Evolutionary conservation across 1,139 yeast genomes (phyloP), one percentile per base, ranked within the genome.

Genomic region (Geotrichum australiense): DNA sequence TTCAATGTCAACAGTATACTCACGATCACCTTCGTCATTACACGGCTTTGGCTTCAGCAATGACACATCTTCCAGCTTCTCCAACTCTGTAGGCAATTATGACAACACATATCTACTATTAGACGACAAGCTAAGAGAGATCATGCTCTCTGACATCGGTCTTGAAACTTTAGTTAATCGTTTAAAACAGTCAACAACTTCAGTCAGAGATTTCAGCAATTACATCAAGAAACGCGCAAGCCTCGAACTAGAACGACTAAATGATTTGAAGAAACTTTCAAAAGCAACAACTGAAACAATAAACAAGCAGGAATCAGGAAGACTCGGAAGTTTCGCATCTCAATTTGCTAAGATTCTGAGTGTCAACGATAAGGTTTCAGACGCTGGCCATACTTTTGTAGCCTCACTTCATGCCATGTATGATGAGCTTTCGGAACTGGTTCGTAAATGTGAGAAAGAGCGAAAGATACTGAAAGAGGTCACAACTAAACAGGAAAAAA

Each of bases 131-230:
- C 65, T 79, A 8, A 57, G 61, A 26, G 66, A 68, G 42, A 69
- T 78, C 19, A 55, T 80, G 52, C 65, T 69, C 42, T 74, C 83
- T 0, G 87, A 80, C 53, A 15, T 36, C 19, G 71, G 58, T 55
- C 53, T 87, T 39, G 91, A 82, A 48, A 70, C 86, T 0, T 68
- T 91, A 26, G 66, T 89, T 42, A 66, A 71, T 2, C 70, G 95
- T 31, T 69, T 89, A 47, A 91, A 91, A 62, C 89, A 81, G 57
- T 78, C 89, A 50, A 69, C 87, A 37, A 70, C 71, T 45, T 80
- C 94, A 0, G 82, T 94, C 47, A 95, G 86, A 53, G 97, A 91
- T 58, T 78, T 86, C 54, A 71, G 87, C 33, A 75, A 77, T 52
- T 91, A 77, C 59, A 68, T 89, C 47, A 82, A 82, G 58, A 84